phyloP scores from a whole-genome alignment of 768 basidiomycete genomes.

The Lepiota venenata region DNA sequence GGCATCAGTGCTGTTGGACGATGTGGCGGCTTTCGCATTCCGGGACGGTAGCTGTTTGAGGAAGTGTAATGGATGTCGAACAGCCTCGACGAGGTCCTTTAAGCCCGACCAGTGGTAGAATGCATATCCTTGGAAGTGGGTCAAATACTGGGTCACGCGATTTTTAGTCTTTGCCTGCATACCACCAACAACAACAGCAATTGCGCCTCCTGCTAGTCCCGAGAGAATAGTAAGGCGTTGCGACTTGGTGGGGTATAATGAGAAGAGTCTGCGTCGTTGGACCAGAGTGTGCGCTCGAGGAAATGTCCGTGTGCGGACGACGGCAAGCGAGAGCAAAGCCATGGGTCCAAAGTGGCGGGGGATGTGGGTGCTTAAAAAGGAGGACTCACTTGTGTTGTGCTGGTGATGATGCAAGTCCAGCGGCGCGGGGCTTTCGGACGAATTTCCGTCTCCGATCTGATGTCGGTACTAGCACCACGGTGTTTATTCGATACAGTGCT shows the following conservation, averaged over 20 bases:
- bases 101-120: constrained; percentile 39
- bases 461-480: no score
- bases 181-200: constrained; percentile 2
- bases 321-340: no score
- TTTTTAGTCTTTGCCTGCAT: background rate
- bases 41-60: constrained; percentile 5
- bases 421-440: no score
- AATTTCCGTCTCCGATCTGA: no score
- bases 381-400: no score
- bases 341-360: no score
- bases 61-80: constrained; percentile 2
- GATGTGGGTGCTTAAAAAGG: no score
- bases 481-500: background rate
- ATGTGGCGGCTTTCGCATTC: constrained; percentile 17
- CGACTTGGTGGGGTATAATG: background rate
- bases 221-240: background rate
- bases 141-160: background rate
- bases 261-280: no score
- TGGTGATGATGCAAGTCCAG: no score
- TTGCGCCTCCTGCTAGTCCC: background rate
- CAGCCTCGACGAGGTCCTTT: constrained; percentile 31
- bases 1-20: background rate
- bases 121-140: constrained; percentile 27
- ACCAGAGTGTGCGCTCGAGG: no score
- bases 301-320: no score